These are phyloP conservation scores for Ogataea chonburiensis DNA, from an alignment of 805 yeast species.

Conservation along the genomic window DNA sequence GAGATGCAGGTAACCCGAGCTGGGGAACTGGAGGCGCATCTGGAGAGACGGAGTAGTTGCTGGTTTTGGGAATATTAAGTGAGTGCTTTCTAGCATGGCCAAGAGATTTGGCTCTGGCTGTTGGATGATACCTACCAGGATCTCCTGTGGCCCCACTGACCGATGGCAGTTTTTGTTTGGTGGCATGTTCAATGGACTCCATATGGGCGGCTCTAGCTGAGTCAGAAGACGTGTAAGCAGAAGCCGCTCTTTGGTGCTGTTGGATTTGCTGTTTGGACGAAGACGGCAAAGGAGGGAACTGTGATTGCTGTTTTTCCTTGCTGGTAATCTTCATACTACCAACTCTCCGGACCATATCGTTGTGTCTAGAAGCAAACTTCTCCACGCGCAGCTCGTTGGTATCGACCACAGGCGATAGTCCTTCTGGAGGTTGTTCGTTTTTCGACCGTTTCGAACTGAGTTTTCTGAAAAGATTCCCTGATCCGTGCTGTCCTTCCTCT, in stretches of 20 bases:
- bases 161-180: conserved; percentile 12
- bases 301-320: conserved; percentile 44
- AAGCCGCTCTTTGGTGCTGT: conserved; percentile 37
- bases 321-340: conserved; percentile 62
- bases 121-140: conserved; percentile 56
- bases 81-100: conserved; percentile 76
- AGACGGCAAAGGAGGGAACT: conserved; percentile 32
- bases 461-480: conserved; percentile 33
- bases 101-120: conserved; percentile 84
- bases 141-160: conserved; percentile 32
- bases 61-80: conserved; percentile 34
- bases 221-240: conserved; percentile 38
- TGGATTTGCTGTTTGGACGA: conserved; percentile 30
- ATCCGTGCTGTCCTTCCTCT: conserved; percentile 16
- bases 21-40: conserved; percentile 47
- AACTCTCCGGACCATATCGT: conserved; percentile 50
- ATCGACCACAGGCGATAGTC: conserved; percentile 19
- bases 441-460: conserved; percentile 32
- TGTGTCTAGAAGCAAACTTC: conserved; percentile 14
- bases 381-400: conserved; percentile 16
- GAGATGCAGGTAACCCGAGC: conserved; percentile 30
- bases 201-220: conserved; percentile 27
- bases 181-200: conserved; percentile 10
- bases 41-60: conserved; percentile 19
- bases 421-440: conserved; percentile 20